Base-by-base conservation (phyloP, 1,284 basidiomycete species). In the Lignosus rhinocerotis region DNA sequence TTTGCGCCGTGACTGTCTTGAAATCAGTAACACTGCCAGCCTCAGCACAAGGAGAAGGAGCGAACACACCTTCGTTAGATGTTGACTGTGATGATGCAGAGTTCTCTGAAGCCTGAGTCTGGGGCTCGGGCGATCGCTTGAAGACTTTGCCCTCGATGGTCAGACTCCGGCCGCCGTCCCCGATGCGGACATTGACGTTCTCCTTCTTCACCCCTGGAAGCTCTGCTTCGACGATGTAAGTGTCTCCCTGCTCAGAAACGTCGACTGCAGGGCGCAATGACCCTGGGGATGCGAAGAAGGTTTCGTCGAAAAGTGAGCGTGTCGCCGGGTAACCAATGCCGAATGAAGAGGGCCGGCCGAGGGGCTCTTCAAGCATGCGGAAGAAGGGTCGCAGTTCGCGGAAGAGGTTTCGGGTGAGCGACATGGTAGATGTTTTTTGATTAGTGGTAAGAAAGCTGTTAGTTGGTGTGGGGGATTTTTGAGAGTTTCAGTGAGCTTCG, bases 181-280 rank as follows among this genome's bases (percentile, higher is more conserved):
- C 87, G 60, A 92, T 78, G 16, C 82, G 79, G 50, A 92, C 80
- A 58, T 88, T 82, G 10, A 92, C 69, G 66, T 91, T 84, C 67
- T 92, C 90, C 75, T 87, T 91, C 73, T 85, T 86, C 19, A 92
- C 85, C 0, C 90, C 90, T 8, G 90, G 90, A 44, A 92, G 69
- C 68, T 92, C 90, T 0, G 89, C 89, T 67, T 90, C 86, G 44
- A 92, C 75, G 50, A 90, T 65, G 65, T 87, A 91, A 46, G 80
- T 77, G 70, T 84, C 78, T 3, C 80, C 83, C 57, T 87, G 80
- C 66, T 92, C 90, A 2, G 80, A 77, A 3, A 92, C 71, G 60
- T 92, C 87, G 11, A 91, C 75, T 0, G 84, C 80, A 5, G 87
- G 87, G 31, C 79, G 77, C 32, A 74, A 49, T 17, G 70, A 58